Percentiles rank a stretch among this genome's conserved stretches.
These are phyloP conservation scores for Casuarina equisetifolia DNA, from an alignment of 306 rosid genomes.

Conservation along the genomic window DNA sequence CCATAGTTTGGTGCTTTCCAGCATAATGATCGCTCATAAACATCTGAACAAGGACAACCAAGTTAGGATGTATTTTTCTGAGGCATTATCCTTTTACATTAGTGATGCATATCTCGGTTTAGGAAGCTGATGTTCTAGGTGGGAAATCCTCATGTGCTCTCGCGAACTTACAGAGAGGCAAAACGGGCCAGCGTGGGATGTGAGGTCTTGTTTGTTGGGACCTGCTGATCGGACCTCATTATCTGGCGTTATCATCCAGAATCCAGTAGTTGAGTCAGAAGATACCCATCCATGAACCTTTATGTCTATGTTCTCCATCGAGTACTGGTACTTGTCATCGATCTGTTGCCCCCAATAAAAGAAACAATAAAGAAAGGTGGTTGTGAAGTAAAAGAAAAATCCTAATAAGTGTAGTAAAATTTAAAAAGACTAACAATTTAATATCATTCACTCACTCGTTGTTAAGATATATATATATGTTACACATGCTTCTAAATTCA, in stretches of 20 bases:
- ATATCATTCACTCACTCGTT: no score
- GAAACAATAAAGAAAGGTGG: no score
- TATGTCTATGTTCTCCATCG: conserved; percentile 47
- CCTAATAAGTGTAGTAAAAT: no score
- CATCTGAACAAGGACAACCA: conserved; percentile 46
- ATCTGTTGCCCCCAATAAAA: conserved; percentile 42
- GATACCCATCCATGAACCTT: conserved; percentile 74
- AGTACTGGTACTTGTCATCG: conserved; percentile 90
- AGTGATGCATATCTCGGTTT: no score
- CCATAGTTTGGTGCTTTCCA: conserved; percentile 37
- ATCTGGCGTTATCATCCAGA: conserved; percentile 85
- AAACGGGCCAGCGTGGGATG: conserved; percentile 80
- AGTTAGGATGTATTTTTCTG: not conserved
- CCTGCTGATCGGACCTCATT: conserved; percentile 67
- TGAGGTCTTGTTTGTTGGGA: conserved; percentile 82
- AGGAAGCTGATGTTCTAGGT: no score
- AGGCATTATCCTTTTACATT: no score
- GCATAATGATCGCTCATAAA: conserved; percentile 75
- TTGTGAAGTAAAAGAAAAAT: no score
- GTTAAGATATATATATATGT: no score
- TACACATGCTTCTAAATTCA: no score
- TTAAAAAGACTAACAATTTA: no score
- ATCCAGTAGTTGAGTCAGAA: conserved; percentile 41
- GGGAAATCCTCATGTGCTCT: no score
- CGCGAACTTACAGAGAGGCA: conserved; percentile 55